Base-by-base conservation (phyloP, 202 grass and related monocot genomes). In the Panicum hallii region DNA sequence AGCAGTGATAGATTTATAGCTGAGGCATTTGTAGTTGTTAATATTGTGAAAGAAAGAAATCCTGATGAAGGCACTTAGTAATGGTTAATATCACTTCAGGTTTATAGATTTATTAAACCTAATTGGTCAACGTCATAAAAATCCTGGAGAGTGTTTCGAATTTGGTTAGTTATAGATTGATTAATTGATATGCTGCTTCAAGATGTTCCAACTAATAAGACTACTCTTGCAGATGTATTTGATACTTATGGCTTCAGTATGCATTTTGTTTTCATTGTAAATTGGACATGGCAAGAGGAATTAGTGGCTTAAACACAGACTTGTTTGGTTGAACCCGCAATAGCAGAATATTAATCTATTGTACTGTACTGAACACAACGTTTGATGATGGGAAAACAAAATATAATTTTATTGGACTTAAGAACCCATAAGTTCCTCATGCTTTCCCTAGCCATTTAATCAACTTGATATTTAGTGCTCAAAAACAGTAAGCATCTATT, bases 241-340 rank as follows among this genome's bases (percentile, higher is more conserved):
- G 22, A 67, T 67, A n/a, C 4, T 13, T 62, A 26, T 11, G 9
- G 10, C 11, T 62, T 28, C 11, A 14, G 11, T 62, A 14, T 62
- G 23, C 58, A 28, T 28, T 62, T 13, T 30, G 58, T 62, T 62
- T 62, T 62, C 1, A 1, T 62, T 32, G 14, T 32, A 63, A 63
- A 45, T 74, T 71, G 19, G 40, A 17, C 8, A 34, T 36, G 5
- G 9, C 42, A 50, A 86, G 6, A 54, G 5, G 15, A 45, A 26
- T 15, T n/a, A 32, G 19, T 44, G 22, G 57, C 9, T 40, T 74
- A 50, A 50, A 44, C 45, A 79, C 78, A 11, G 44, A 63, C 5
- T 72, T 43, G 20, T 72, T 86, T 79, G n/a, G 13, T 63, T 79
- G 56, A 72, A 64, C 11, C 46, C 56, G 22, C 6, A 46, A 48